Base-by-base conservation (phyloP, 176 grass and related monocot genomes). In the Phoenix roebelenii region DNA sequence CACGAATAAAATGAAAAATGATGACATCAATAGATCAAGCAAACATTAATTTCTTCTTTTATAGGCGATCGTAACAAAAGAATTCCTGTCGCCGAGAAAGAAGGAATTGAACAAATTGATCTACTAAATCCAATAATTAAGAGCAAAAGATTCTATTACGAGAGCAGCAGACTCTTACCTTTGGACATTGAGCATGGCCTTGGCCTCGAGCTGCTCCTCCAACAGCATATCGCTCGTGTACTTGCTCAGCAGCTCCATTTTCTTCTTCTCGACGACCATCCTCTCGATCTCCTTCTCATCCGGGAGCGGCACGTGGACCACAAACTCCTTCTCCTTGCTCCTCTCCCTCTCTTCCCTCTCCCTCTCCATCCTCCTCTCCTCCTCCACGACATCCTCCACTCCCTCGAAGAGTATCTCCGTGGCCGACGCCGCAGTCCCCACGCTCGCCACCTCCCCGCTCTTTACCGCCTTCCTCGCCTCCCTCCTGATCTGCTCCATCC, bases 251-350 rank as follows among this genome's bases (percentile, higher is more conserved):
- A 97, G 73, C 55, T 97, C 87, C 76, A 74, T 85, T 67, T 97
- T 97, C 87, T 97, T 97, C 78, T 73, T 77, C 76, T 97, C 87
- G 5, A 92, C 60, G 23, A 97, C 81, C 93, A 97, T 91, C 44
- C 64, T 83, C 70, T 91, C 93, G 74, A 97, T 97, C 67, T 88
- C 93, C 73, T 92, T 92, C 63, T 92, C 81, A 58, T 92, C 84
- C 12, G 87, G 93, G 28, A 97, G 74, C 2, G 87, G 87, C 44
- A 97, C 93, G 66, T 97, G 93, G 2, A 73, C 93, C 2, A 97
- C 73, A 51, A 91, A 97, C 68, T 97, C 93, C 54, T 20, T 20
- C 20, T 69, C 77, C 57, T 87, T 78, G 19, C 66, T 80, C 51
- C 55, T 72, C 71, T 79, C 84, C 35, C 70, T 81, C 55, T 96